phyloP scores from a whole-genome alignment of 2,329 filamentous ascomycete species.

The Paraconiothyrium brasiliense region DNA sequence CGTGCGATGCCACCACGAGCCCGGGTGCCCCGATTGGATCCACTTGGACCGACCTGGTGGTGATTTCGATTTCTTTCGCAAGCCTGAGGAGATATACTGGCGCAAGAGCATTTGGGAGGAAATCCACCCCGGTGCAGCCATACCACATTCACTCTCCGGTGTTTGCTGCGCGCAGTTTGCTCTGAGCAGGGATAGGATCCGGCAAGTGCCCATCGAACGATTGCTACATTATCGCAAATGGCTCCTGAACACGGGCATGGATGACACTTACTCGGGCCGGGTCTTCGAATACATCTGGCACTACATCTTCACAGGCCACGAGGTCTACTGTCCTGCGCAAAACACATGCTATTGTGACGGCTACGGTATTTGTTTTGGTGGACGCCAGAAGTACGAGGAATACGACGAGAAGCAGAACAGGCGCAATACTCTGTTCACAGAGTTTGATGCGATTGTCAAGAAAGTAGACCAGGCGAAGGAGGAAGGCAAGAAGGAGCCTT shows the following conservation, averaged over 20 bases:
- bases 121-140: slow-evolving; percentile 53
- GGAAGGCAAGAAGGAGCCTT: slow-evolving; percentile 35
- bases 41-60: slow-evolving; percentile 55
- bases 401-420: slow-evolving; percentile 59
- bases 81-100: slow-evolving; percentile 52
- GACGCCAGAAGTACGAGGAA: slow-evolving; percentile 58
- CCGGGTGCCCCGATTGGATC: slow-evolving; percentile 68
- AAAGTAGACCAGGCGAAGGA: slow-evolving; percentile 46
- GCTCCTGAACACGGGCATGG: slow-evolving; percentile 53
- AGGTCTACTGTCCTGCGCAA: slow-evolving; percentile 50
- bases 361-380: slow-evolving; percentile 70
- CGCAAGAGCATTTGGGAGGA: slow-evolving; percentile 49
- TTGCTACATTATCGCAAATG: slow-evolving; percentile 64
- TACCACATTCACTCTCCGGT: slow-evolving; percentile 48
- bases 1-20: slow-evolving; percentile 66
- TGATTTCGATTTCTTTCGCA: slow-evolving; percentile 51
- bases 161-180: slow-evolving; percentile 68
- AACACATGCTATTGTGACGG: slow-evolving; percentile 68
- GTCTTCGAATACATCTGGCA: slow-evolving; percentile 54
- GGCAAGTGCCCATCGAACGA: slow-evolving; percentile 60
- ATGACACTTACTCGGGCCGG: slow-evolving; percentile 50
- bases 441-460: slow-evolving; percentile 53
- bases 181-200: slow-evolving; percentile 59
- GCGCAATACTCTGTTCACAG: slow-evolving; percentile 51
- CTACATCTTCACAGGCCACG: slow-evolving; percentile 52